Percentiles rank a stretch among this genome's conserved stretches.
These are phyloP conservation scores for Primulina huaijiensis DNA, from an alignment of 257 asterid species.

Conservation along the genomic window DNA sequence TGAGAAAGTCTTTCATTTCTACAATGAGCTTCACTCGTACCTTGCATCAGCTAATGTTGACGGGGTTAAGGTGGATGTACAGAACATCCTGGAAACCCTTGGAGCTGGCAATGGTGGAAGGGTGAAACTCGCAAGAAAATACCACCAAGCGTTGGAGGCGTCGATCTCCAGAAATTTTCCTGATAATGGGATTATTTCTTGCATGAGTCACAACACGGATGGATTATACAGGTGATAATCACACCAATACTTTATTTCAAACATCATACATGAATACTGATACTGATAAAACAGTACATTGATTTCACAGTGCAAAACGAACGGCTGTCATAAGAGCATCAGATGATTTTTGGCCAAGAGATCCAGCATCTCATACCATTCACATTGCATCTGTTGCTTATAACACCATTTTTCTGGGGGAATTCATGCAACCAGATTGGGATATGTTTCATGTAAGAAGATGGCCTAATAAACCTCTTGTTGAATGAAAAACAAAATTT, in stretches of 20 bases:
- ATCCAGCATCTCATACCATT: conserved; percentile 93
- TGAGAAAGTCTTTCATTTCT: conserved; percentile 65
- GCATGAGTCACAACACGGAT: conserved; percentile 95
- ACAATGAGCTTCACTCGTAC: conserved; percentile 71
- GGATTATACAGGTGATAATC: conserved; percentile 67
- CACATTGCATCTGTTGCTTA: conserved; percentile 77
- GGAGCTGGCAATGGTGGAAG: conserved; percentile 93
- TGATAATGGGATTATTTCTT: conserved; percentile 84
- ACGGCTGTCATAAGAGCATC: conserved; percentile 82
- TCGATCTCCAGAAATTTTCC: conserved; percentile 70
- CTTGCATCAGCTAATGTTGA: conserved; percentile 75
- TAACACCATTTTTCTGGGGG: conserved; percentile 65
- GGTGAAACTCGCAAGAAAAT: conserved; percentile 74
- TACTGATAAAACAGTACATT: neutral
- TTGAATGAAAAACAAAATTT: too few species aligned
- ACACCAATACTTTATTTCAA: neutral
- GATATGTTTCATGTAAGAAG: conserved; percentile 91
- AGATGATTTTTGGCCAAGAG: conserved; percentile 91
- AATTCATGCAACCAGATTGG: conserved; percentile 99
- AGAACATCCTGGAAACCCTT: conserved; percentile 80
- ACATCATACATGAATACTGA: neutral
- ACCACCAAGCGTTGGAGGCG: conserved; percentile 83
- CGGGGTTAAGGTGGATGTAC: conserved; percentile 83
- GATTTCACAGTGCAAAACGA: conserved; percentile 54
- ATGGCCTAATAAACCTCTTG: neutral